These are phyloP conservation scores for Buxus sempervirens DNA, from an alignment of 164 flowering plant species.

Conservation along the genomic window DNA sequence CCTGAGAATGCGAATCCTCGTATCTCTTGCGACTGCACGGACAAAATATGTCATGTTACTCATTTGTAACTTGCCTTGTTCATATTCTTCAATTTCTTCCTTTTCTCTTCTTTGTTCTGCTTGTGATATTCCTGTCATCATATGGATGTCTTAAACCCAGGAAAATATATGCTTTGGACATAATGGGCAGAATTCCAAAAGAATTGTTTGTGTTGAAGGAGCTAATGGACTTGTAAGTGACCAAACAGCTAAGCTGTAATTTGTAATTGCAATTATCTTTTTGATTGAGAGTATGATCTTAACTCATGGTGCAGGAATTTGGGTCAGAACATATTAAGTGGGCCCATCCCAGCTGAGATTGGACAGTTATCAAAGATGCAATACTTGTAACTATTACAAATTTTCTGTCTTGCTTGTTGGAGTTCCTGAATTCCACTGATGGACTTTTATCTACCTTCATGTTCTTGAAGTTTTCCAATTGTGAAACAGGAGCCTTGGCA, in stretches of 20 bases:
- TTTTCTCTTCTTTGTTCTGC: background rate
- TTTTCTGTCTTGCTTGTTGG: background rate
- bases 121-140: background rate
- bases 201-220: conserved; percentile 34
- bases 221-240: conserved; percentile 40
- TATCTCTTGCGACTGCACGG: conserved; percentile 30
- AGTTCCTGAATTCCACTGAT: background rate
- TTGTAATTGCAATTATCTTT: background rate
- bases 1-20: conserved; percentile 31
- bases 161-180: conserved; percentile 45
- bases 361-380: conserved; percentile 41
- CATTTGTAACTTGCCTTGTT: conserved; percentile 22
- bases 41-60: conserved; percentile 31
- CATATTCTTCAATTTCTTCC: conserved; percentile 9
- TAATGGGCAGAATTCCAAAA: conserved; percentile 33
- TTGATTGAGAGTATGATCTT: background rate
- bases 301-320: conserved; percentile 35
- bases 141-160: conserved; percentile 18
- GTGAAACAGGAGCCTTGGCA: conserved; percentile 43
- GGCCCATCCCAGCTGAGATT: conserved; percentile 37
- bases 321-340: conserved; percentile 44
- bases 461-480: background rate
- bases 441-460: background rate
- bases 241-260: background rate
- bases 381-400: conserved; percentile 31